phyloP scores from a whole-genome alignment of 768 basidiomycete genomes.

The Omphalotus guepiniiformis region DNA sequence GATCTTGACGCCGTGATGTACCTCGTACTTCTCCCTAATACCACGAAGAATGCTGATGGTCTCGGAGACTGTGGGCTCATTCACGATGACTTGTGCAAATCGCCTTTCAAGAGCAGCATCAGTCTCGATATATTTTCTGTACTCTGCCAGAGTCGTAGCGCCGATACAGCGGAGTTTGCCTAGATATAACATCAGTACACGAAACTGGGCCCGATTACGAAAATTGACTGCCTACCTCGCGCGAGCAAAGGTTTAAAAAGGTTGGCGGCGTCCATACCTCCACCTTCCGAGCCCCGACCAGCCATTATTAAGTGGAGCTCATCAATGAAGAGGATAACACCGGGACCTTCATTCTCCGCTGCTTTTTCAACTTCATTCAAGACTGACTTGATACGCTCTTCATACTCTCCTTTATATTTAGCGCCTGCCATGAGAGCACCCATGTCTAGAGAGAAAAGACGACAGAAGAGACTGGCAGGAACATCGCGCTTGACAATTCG shows the following conservation, averaged over 20 bases:
- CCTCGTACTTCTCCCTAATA: conserved; percentile 84
- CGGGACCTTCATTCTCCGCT: conserved; percentile 64
- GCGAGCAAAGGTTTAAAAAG: conserved; percentile 90
- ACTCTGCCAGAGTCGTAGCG: conserved; percentile 90
- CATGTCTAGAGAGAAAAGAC: conserved; percentile 87
- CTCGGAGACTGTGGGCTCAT: conserved; percentile 85
- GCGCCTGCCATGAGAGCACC: conserved; percentile 93
- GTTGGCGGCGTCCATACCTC: conserved; percentile 93
- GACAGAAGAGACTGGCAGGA: conserved; percentile 65
- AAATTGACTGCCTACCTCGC: conserved; percentile 48
- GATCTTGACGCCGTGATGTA: conserved; percentile 88
- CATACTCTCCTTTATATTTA: conserved; percentile 93
- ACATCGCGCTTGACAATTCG: conserved; percentile 94
- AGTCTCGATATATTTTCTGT: conserved; percentile 89
- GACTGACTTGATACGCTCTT: conserved; percentile 92
- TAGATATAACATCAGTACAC: not conserved
- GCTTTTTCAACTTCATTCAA: conserved; percentile 92
- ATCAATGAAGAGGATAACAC: conserved; percentile 92
- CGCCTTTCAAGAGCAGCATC: conserved; percentile 88
- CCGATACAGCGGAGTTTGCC: conserved; percentile 61
- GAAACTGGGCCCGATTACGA: conserved; percentile 15
- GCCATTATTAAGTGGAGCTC: conserved; percentile 95
- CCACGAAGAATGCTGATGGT: conserved; percentile 93
- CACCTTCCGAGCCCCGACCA: conserved; percentile 74
- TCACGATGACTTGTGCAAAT: conserved; percentile 90